Base-by-base conservation (phyloP, 1,284 basidiomycete genomes). In the Vanrija sp. region DNA sequence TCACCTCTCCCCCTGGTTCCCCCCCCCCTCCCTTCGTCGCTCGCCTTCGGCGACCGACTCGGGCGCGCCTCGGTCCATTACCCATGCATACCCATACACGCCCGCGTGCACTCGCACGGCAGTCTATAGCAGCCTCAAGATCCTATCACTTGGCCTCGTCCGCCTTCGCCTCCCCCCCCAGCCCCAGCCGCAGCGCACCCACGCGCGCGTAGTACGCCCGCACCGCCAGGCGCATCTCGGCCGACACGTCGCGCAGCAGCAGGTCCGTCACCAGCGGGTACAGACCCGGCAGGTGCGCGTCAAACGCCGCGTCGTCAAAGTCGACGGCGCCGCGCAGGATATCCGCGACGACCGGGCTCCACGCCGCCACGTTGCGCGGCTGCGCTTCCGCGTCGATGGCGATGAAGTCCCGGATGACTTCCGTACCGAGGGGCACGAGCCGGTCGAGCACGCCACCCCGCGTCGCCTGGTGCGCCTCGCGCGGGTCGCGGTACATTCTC, bases 321-420 rank as follows among this genome's bases (percentile, higher is more conserved):
- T 82, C 83, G 67, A 85, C 86, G 66, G 94, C 91, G 10, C 96
- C 96, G 54, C 88, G 85, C 24, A 99, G 75, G 46, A 98, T 91
- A 71, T 97, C 94, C 3, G 86, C 86, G 15, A 98, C 88, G 23
- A 99, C 96, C 12, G 96, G 96, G 24, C 90, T 96, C 96, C 96
- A 99, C 0, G 97, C 95, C 10, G 85, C 77, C 57, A 99, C 95
- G 70, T 98, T 98, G 74, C 98, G 90, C 46, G 85, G 85, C 77
- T 98, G 95, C 3, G 86, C 92, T 62, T 98, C 95, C 3, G 86
- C 77, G 54, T 90, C 89, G 49, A 98, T 80, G 61, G 88, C 89
- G 67, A 87, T 89, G 76, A 91, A 99, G 73, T 95, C 92, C 61
- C 86, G 84, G 49, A 98, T 79, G 27, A 98, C 89, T 24, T 89